A percentile compares a stretch with the other conserved stretches of the same genome.
Evolutionary conservation across 495 filamentous ascomycete genomes (phyloP).

Genomic region (Jackrogersella multiformis): DNA sequence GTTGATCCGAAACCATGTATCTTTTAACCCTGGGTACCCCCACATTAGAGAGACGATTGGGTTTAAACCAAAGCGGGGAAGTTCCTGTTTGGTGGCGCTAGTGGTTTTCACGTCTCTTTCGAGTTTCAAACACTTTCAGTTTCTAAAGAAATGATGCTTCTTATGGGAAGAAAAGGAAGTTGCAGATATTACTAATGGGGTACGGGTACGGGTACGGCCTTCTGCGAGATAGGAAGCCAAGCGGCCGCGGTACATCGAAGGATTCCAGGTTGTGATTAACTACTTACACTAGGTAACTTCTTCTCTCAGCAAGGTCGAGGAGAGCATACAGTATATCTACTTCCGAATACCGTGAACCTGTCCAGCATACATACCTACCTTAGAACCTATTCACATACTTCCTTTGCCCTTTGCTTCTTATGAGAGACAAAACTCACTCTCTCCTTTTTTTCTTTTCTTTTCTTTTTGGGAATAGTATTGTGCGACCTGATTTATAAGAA

Average conservation of each 20-base stretch:
- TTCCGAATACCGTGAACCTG: slow-evolving; percentile 38
- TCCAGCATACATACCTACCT: neutral
- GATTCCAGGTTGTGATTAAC: no score
- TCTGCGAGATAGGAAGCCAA: slow-evolving; percentile 33
- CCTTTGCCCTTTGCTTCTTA: slow-evolving; percentile 5
- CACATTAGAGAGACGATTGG: slow-evolving; percentile 36
- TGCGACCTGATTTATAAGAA: slow-evolving; percentile 7
- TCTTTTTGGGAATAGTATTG: slow-evolving; percentile 10
- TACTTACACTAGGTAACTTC: no score
- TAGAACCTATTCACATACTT: neutral
- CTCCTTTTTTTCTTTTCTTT: no score
- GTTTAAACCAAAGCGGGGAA: slow-evolving; percentile 38
- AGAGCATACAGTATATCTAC: slow-evolving; percentile 34
- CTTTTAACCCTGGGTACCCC: slow-evolving; percentile 12
- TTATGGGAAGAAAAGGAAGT: neutral
- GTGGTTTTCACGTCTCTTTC: slow-evolving; percentile 28
- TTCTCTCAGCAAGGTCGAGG: no score
- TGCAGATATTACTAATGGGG: slow-evolving; percentile 18
- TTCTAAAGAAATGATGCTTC: slow-evolving; percentile 13
- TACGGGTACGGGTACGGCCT: slow-evolving; percentile 13
- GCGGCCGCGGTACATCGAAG: slow-evolving; percentile 24
- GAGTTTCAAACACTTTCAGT: slow-evolving; percentile 33
- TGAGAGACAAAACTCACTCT: no score
- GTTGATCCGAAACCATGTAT: slow-evolving; percentile 26
- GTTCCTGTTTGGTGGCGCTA: slow-evolving; percentile 35